Evolutionary conservation across 768 basidiomycete species (phyloP).

Genomic region (Macrolepiota dolichaula): DNA sequence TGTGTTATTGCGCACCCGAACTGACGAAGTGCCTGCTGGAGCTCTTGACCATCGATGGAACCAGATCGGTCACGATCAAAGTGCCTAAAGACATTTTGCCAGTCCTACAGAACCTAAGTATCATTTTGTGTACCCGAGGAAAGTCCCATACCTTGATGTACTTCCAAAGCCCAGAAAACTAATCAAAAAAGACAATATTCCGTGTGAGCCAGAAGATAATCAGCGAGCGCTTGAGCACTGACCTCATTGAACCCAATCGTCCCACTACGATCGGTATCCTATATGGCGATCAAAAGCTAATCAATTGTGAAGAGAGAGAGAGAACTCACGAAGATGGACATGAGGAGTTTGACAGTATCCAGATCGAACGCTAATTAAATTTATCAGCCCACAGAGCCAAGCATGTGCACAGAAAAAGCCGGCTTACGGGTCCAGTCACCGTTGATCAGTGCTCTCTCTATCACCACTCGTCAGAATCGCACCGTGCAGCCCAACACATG

Average conservation of each 20-base stretch:
- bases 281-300: neutral
- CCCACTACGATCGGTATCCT: slow-evolving; percentile 73
- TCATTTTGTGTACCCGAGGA: neutral
- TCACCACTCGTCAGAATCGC: slow-evolving; percentile 1
- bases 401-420: neutral
- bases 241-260: slow-evolving; percentile 81
- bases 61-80: slow-evolving; percentile 86
- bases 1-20: slow-evolving; percentile 53
- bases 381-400: slow-evolving; percentile 1
- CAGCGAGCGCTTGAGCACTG: slow-evolving; percentile 11
- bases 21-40: slow-evolving; percentile 63
- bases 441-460: slow-evolving; percentile 48
- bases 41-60: slow-evolving; percentile 68
- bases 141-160: slow-evolving; percentile 59
- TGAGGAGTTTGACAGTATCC: slow-evolving; percentile 83
- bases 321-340: slow-evolving; percentile 70
- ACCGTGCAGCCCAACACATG: neutral
- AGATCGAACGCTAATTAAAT: slow-evolving; percentile 64
- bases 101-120: slow-evolving; percentile 43
- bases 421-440: slow-evolving; percentile 77
- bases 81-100: slow-evolving; percentile 81
- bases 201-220: slow-evolving; percentile 8
- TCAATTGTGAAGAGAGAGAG: neutral
- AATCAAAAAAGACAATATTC: slow-evolving; percentile 18
- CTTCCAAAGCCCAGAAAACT: slow-evolving; percentile 78